A percentile compares a stretch with the other conserved stretches of the same genome.
Conservation (phyloP, 164 flowering plant species). For the Magnolia sinica region DNA sequence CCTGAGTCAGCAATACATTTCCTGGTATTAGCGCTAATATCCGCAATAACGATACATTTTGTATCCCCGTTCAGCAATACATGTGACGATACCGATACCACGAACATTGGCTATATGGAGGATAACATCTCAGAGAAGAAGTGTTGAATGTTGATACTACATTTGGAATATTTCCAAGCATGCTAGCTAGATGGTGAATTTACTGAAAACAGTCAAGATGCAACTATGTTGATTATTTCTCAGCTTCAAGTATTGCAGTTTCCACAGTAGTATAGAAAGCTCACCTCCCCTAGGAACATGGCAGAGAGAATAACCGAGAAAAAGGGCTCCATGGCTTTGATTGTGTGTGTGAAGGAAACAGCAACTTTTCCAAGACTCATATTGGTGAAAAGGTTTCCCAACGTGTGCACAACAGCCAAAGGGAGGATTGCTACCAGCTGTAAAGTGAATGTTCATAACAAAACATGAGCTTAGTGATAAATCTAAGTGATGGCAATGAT, state of each 20-base stretch:
- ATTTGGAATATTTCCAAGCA: neutral
- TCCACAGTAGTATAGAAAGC: neutral
- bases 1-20: no score
- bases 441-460: slow-evolving; percentile 8
- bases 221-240: neutral
- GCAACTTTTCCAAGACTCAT: slow-evolving; percentile 99
- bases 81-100: no score
- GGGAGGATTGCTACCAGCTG: slow-evolving; percentile 85
- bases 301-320: slow-evolving; percentile 94
- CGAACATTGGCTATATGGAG: neutral
- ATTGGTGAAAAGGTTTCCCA: slow-evolving; percentile 94
- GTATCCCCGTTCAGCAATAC: no score
- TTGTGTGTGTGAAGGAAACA: slow-evolving; percentile 96
- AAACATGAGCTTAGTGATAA: neutral
- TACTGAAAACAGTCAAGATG: neutral
- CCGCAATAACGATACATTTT: no score
- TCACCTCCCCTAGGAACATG: slow-evolving; percentile 93
- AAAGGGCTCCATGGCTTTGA: slow-evolving; percentile 98
- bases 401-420: slow-evolving; percentile 75
- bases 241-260: neutral
- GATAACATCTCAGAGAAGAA: neutral
- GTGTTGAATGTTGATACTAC: neutral
- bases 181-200: neutral
- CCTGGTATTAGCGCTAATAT: no score
- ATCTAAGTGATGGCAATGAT: neutral